Evolutionary conservation across 2,329 filamentous ascomycete species (phyloP).

Genomic region (Cladorrhinum sp.): DNA sequence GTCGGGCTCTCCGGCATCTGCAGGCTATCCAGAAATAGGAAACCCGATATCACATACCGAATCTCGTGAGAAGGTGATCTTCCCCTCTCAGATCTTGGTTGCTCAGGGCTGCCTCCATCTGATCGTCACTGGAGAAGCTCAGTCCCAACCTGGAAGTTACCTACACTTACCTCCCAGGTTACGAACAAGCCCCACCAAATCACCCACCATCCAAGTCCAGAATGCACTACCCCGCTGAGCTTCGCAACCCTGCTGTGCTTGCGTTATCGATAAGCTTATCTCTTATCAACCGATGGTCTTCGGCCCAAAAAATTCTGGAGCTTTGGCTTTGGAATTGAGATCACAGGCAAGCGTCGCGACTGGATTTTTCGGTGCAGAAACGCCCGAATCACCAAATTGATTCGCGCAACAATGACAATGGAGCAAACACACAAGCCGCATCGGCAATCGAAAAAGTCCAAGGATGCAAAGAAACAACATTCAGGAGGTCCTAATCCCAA

Average conservation of each 20-base stretch:
- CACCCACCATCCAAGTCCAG: too few species aligned
- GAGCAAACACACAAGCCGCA: slow-evolving; percentile 85
- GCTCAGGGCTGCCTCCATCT: not conserved
- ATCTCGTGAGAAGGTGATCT: not conserved
- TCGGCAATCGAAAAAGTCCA: slow-evolving; percentile 85
- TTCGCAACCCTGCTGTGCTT: not conserved
- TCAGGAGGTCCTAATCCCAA: slow-evolving; percentile 74
- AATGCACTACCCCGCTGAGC: slow-evolving; percentile 12
- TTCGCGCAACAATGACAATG: slow-evolving; percentile 55
- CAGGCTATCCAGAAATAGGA: not conserved
- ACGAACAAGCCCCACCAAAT: not conserved
- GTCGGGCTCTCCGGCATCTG: not conserved
- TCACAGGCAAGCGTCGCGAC: slow-evolving; percentile 14
- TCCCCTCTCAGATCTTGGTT: not conserved
- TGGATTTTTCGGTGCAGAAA: slow-evolving; percentile 11
- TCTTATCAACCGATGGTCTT: slow-evolving; percentile 14
- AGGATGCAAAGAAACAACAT: slow-evolving; percentile 73
- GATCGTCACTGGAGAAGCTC: too few species aligned
- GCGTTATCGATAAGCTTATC: slow-evolving; percentile 23
- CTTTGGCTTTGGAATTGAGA: slow-evolving; percentile 13
- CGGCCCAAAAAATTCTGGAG: slow-evolving; percentile 29
- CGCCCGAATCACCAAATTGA: slow-evolving; percentile 9
- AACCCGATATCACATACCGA: not conserved
- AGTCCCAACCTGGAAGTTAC: too few species aligned
- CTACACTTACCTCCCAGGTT: too few species aligned